Conservation (phyloP, 148 eudicot species). For the Fagopyrum esculentum region DNA sequence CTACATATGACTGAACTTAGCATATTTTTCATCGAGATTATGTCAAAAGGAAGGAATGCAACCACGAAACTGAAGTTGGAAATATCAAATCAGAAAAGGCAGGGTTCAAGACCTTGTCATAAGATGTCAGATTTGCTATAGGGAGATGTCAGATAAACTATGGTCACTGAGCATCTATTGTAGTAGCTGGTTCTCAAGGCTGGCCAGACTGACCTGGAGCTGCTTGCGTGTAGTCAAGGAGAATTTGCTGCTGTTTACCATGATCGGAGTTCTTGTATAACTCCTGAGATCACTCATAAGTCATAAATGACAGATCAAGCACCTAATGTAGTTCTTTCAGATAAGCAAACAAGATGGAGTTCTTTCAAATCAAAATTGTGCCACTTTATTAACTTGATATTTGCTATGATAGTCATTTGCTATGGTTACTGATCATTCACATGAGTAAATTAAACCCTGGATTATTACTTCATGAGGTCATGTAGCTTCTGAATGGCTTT, state of each 20-base stretch:
- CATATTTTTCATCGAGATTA: background rate
- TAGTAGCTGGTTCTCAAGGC: background rate
- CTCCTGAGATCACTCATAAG: background rate
- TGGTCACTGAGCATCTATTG: background rate
- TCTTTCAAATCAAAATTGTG: background rate
- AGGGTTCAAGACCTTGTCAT: background rate
- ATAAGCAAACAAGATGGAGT: background rate
- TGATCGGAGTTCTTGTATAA: background rate
- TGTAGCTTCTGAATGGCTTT: background rate
- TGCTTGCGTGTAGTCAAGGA: background rate
- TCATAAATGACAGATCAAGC: background rate
- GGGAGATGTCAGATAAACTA: background rate
- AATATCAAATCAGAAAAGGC: background rate
- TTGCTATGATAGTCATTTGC: background rate
- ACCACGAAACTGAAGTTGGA: background rate
- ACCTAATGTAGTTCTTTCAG: background rate
- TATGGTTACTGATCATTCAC: background rate
- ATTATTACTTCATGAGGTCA: background rate
- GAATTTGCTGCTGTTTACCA: background rate
- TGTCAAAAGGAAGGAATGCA: background rate
- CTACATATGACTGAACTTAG: background rate
- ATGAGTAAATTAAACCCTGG: background rate
- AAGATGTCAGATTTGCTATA: background rate
- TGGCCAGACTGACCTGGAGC: background rate
- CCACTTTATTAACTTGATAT: background rate